Evolutionary conservation across 2,329 filamentous ascomycete species (phyloP), one percentile per base, ranked within the genome.

Genomic region (Alternaria ethzedia): DNA sequence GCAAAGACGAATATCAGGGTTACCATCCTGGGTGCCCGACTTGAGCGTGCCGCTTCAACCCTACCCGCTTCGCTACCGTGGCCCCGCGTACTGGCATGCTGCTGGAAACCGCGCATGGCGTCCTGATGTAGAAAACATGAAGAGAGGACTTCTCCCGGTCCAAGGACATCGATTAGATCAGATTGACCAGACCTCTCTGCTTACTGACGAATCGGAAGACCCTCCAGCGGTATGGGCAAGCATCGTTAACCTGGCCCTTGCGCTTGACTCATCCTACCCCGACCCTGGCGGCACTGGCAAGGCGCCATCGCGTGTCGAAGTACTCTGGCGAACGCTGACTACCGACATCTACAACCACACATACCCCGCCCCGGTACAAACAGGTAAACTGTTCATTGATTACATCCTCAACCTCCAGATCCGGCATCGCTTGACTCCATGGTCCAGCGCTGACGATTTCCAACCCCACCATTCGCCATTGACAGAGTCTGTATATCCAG

Each of bases 11-110:
- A 68, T 67, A 25, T 23, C 54, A 1, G 57, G 60, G 11, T 64
- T 75, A 11, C 73, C 74, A 5, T 73, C 72, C 6, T 75, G 73
- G 71, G 74, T 75, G 6, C 74, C 72, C 6, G 73, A 76, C 41
- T 70, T 71, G 28, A 71, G 65, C 46, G 67, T 72, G 23, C 58
- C 62, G 7, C 63, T 73, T 9, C 63, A 73, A 20, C 70, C 70
- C 3, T 76, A 72, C 47, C 71, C 71, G 11, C 63, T 76, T 32
- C 68, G 60, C n/a, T 73, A 69, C 41, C 68, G 71, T 21, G 69
- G 68, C 20, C 58, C 61, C 15, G 61, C 58, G 0, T 36, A 58
- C 20, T 73, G 68, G 68, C 64, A 54, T 36, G 73, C 71, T 23
- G 57, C 67, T 25, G 68, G 66, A 1, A 46, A 63, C 21, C 45